Conservation (phyloP, 2,329 filamentous ascomycete genomes). For the Periconia sp. region DNA sequence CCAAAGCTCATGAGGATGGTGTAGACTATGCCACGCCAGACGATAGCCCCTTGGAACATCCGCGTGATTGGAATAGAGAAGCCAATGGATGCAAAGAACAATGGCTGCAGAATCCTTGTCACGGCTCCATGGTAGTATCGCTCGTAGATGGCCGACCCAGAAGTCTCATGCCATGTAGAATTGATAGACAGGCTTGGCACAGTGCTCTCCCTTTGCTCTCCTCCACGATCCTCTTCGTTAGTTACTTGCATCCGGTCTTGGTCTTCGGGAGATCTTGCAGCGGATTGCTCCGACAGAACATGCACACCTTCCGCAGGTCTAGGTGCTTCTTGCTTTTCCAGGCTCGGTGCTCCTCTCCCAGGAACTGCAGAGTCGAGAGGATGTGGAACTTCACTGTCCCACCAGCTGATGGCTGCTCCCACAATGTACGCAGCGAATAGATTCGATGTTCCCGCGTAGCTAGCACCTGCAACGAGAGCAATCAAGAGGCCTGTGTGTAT, state of each 20-base stretch:
- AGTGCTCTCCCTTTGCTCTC: no score
- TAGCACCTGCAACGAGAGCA: conserved; percentile 56
- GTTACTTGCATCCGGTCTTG: no score
- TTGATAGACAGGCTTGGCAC: no score
- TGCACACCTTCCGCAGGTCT: neutral
- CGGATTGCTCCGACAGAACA: neutral
- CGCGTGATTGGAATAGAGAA: conserved; percentile 77
- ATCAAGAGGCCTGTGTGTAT: conserved; percentile 60
- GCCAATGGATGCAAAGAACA: conserved; percentile 78
- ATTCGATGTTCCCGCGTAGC: conserved; percentile 67
- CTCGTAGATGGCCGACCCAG: conserved; percentile 49
- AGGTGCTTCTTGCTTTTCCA: neutral
- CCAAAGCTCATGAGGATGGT: conserved; percentile 70
- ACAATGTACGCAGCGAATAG: conserved; percentile 67
- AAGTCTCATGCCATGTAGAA: conserved; percentile 11
- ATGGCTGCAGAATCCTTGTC: conserved; percentile 66
- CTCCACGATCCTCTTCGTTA: no score
- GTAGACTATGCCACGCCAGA: conserved; percentile 79
- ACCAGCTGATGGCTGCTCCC: conserved; percentile 66
- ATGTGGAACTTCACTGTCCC: conserved; percentile 54
- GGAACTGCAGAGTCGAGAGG: conserved; percentile 2
- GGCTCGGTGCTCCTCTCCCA: neutral
- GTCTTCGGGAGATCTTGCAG: neutral
- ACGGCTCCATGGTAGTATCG: conserved; percentile 55
- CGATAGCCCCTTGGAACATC: conserved; percentile 67